phyloP scores from a whole-genome alignment of 2,329 filamentous ascomycete species.

The Fusarium falciforme region DNA sequence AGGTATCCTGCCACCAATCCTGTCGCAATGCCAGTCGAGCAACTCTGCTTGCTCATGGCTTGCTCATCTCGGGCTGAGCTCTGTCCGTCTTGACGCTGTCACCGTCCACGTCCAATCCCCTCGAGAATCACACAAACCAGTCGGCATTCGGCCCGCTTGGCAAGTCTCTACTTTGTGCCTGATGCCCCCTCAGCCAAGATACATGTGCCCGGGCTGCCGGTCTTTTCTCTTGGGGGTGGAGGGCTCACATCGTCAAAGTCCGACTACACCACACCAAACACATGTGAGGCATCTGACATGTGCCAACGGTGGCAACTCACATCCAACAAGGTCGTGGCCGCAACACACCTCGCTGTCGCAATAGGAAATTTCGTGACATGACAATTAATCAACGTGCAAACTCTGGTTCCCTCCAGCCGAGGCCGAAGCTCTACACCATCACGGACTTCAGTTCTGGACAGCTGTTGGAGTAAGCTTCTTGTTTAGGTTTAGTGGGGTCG shows the following conservation, averaged over 20 bases:
- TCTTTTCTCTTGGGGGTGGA: neutral
- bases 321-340: neutral
- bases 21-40: slow-evolving; percentile 16
- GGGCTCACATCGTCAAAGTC: neutral
- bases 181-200: slow-evolving; percentile 7
- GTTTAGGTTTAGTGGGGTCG: slow-evolving; percentile 10
- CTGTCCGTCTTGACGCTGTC: neutral
- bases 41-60: slow-evolving; percentile 1
- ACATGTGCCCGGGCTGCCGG: neutral
- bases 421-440: slow-evolving; percentile 3
- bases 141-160: slow-evolving; percentile 30
- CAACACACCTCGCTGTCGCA: neutral
- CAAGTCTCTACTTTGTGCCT: slow-evolving; percentile 18
- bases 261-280: slow-evolving; percentile 3
- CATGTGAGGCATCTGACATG: slow-evolving; percentile 10
- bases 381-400: neutral
- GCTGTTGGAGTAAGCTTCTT: slow-evolving; percentile 13
- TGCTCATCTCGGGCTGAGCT: slow-evolving; percentile 17
- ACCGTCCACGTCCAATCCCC: neutral
- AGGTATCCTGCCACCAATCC: slow-evolving; percentile 19
- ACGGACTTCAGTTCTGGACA: neutral
- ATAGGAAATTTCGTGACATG: slow-evolving; percentile 2
- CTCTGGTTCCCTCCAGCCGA: slow-evolving; percentile 10
- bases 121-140: slow-evolving; percentile 27
- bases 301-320: slow-evolving; percentile 11